Conservation (phyloP, 2,329 filamentous ascomycete genomes). For the Fusarium oligoseptatum region DNA sequence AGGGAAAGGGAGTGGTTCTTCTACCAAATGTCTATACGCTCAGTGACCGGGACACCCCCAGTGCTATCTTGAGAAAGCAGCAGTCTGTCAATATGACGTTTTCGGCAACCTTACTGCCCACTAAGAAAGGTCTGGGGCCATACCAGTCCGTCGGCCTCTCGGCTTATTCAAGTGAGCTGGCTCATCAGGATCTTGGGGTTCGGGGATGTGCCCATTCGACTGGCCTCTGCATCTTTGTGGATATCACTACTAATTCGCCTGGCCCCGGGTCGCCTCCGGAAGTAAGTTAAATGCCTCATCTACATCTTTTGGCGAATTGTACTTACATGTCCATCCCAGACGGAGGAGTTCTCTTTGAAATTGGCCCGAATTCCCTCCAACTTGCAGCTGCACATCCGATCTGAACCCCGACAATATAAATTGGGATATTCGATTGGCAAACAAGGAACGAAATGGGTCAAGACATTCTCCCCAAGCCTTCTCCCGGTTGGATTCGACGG, state of each 20-base stretch:
- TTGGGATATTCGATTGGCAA: constrained; percentile 40
- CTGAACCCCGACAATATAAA: constrained; percentile 37
- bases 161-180: constrained; percentile 44
- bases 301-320: not conserved
- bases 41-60: constrained; percentile 47
- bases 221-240: constrained; percentile 38
- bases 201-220: constrained; percentile 41
- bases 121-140: constrained; percentile 26
- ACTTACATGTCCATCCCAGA: not conserved
- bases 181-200: constrained; percentile 46
- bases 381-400: constrained; percentile 39
- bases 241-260: constrained; percentile 14
- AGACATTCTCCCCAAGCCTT: constrained; percentile 24
- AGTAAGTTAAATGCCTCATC: not conserved
- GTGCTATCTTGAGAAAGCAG: constrained; percentile 48
- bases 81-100: constrained; percentile 50
- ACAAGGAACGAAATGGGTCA: constrained; percentile 24
- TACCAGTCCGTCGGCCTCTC: constrained; percentile 45
- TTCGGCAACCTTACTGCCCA: constrained; percentile 36
- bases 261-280: constrained; percentile 23
- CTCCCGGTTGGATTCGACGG: constrained; percentile 38
- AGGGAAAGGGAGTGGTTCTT: constrained; percentile 45
- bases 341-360: constrained; percentile 12
- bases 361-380: constrained; percentile 13
- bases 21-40: constrained; percentile 47